A percentile compares a stretch with the other conserved stretches of the same genome.
Conservation (phyloP, 257 asterid genomes). For the Penstemon eatonii region DNA sequence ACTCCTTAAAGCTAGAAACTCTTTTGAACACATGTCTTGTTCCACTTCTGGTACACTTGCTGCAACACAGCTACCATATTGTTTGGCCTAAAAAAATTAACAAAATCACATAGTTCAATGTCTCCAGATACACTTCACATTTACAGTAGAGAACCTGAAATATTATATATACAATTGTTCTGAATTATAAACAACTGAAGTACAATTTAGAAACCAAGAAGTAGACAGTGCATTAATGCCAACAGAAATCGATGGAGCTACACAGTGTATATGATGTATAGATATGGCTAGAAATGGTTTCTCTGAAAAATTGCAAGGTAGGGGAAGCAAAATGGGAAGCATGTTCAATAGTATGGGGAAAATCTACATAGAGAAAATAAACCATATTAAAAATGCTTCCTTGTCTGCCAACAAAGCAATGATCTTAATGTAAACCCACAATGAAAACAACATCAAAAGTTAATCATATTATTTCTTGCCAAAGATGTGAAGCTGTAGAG, state of each 20-base stretch:
- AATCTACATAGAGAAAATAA: too few relatives aligned
- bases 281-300: too few relatives aligned
- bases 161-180: not conserved
- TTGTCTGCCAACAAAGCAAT: not conserved
- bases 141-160: too few relatives aligned
- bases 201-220: not conserved
- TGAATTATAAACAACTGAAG: not conserved
- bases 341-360: too few relatives aligned
- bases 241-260: not conserved
- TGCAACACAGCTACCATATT: constrained; percentile 80
- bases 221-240: not conserved
- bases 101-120: not conserved
- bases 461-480: not conserved
- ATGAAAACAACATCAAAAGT: not conserved
- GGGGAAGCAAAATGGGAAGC: too few relatives aligned
- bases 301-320: too few relatives aligned
- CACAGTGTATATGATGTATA: too few relatives aligned
- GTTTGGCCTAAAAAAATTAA: constrained; percentile 61
- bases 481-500: not conserved
- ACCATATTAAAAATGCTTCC: too few relatives aligned
- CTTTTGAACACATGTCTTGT: constrained; percentile 77
- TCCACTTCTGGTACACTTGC: constrained; percentile 82
- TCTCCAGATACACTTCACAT: too few relatives aligned
- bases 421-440: not conserved
- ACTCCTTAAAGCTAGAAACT: constrained; percentile 63